Evolutionary conservation across 495 filamentous ascomycete genomes (phyloP).

Genomic region (Penicillium flavigenum): DNA sequence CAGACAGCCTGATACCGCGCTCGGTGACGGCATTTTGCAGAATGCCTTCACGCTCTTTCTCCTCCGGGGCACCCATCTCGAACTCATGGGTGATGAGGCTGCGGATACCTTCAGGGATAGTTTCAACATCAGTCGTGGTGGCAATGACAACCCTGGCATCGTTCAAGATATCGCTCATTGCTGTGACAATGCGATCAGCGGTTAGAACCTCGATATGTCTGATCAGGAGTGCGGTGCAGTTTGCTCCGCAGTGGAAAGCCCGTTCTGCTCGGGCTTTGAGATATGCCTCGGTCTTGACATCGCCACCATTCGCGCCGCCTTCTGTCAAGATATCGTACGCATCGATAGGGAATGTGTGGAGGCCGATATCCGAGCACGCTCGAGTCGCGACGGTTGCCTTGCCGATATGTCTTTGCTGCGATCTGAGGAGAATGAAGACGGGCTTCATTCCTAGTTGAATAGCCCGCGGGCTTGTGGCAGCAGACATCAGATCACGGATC

Average conservation of each 20-base stretch:
- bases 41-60: conserved; percentile 87
- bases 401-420: conserved; percentile 88
- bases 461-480: conserved; percentile 83
- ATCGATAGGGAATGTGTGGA: conserved; percentile 87
- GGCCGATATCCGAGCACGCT: conserved; percentile 83
- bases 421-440: conserved; percentile 80
- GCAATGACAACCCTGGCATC: conserved; percentile 79
- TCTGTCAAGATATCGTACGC: conserved; percentile 92
- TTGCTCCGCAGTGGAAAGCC: conserved; percentile 80
- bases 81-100: conserved; percentile 94
- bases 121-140: conserved; percentile 92
- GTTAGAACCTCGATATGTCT: conserved; percentile 87
- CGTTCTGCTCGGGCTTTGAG: conserved; percentile 83
- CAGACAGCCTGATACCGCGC: conserved; percentile 66
- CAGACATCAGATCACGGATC: conserved; percentile 80
- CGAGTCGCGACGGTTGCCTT: conserved; percentile 72
- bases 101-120: conserved; percentile 84
- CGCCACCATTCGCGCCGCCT: conserved; percentile 77
- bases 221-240: conserved; percentile 79
- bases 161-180: conserved; percentile 73
- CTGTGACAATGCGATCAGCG: conserved; percentile 81
- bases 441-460: conserved; percentile 84
- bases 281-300: conserved; percentile 90
- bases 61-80: conserved; percentile 89
- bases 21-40: conserved; percentile 74